Base-by-base conservation (phyloP, 2,329 filamentous ascomycete genomes). In the Bimuria novae-zelandiae region DNA sequence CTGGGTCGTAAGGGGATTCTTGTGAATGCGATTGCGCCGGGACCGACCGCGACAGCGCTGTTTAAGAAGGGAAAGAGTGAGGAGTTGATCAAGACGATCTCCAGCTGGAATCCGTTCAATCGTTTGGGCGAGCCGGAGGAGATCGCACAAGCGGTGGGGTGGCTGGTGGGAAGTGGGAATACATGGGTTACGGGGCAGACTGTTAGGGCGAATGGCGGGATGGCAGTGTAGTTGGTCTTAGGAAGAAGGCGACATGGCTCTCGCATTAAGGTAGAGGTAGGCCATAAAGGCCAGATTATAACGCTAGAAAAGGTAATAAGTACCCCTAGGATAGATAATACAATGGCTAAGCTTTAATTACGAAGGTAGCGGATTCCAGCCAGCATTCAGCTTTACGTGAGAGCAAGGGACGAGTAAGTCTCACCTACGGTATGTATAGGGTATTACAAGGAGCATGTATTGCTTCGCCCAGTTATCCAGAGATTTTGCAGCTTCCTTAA, bases 11-110 rank as follows among this genome's bases (percentile, higher is more conserved):
- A 77, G 59, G 79, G 78, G 2, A 82, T 85, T 64, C 69, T 60
- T 11, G 80, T 83, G 11, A 84, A 84, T 59, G 73, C 72, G 8
- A 66, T 83, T 14, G 77, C 80, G 0, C 81, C 82, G 0, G 82
- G 81, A 0, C 82, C 83, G 1, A 85, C 81, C 0, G 79, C 68
- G 0, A 85, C 83, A 0, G 82, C 84, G 4, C 65, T 85, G 27
- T 86, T 85, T 64, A 75, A 78, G 49, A 67, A 63, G 75, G 59
- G 64, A 17, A 69, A 81, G 77, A 19, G 55, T 21, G 55, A 68
- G 29, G 44, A 64, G 25, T n/a, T 67, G 29, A 21, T 68, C 4
- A 46, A 62, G n/a, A 54, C 43, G 19, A 68, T 67, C 39, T 58
- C 57, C 14, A 29, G 45, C 7, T 41, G 16, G 39, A 69, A 62